phyloP scores from a whole-genome alignment of 2,329 filamentous ascomycete genomes.

The Fusarium irregulare region DNA sequence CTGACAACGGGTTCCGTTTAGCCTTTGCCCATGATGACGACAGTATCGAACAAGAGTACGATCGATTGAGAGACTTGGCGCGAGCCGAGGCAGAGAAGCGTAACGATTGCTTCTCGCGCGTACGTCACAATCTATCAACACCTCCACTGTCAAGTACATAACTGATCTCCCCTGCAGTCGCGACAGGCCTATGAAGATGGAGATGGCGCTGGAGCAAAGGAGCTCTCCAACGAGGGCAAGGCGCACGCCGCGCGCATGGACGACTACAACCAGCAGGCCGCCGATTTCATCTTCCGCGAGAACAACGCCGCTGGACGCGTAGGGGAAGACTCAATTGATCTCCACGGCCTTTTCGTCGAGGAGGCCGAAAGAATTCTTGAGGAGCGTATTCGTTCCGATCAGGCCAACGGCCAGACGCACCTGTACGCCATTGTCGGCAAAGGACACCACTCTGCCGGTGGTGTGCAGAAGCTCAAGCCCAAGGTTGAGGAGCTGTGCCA shows the following conservation, averaged over 20 bases:
- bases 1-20: constrained; percentile 51
- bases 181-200: constrained; percentile 85
- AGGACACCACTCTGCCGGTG: constrained; percentile 84
- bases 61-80: constrained; percentile 86
- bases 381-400: constrained; percentile 83
- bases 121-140: constrained; percentile 52
- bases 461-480: constrained; percentile 96
- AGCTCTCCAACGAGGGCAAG: constrained; percentile 87
- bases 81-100: constrained; percentile 84
- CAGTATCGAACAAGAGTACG: constrained; percentile 85
- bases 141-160: background rate
- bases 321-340: constrained; percentile 84
- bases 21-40: constrained; percentile 80
- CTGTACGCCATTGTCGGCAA: constrained; percentile 96
- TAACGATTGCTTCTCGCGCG: constrained; percentile 78
- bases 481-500: constrained; percentile 87
- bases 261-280: constrained; percentile 88
- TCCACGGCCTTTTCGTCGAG: constrained; percentile 94
- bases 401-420: constrained; percentile 78
- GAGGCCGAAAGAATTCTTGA: constrained; percentile 94
- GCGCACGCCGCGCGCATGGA: constrained; percentile 85
- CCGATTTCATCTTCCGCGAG: constrained; percentile 93
- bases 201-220: constrained; percentile 85
- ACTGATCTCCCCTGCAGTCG: constrained; percentile 58
- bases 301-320: constrained; percentile 87